Base-by-base conservation (phyloP, 2,329 filamentous ascomycete genomes). In the Arthroderma uncinatum region DNA sequence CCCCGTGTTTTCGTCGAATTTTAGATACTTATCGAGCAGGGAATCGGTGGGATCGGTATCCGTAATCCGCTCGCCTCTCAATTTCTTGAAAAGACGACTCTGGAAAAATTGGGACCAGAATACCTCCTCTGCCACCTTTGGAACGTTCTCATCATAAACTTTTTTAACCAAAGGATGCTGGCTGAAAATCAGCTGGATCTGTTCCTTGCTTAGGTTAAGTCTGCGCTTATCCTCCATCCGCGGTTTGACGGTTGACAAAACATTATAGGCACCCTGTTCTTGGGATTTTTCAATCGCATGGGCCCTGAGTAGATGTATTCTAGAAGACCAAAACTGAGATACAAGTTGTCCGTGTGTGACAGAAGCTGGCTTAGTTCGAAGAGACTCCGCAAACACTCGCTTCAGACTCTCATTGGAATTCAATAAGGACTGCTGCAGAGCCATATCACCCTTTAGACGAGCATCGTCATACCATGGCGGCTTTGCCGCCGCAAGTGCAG, bases 21-120 rank as follows among this genome's bases (percentile, higher is more conserved):
- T 83, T 23, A 95, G 80, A 68, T 95, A 96, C 63, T 86, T 85
- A 71, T 97, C 93, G 60, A 97, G 85, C 7, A 93, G 77, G 16
- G 82, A 78, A 71, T 97, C 90, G 7, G 82, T 81, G 14, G 83
- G 77, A 69, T 96, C 92, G 2, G 79, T 80, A 7, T 92, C 89
- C 0, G 82, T 82, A 47, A 95, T 83, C 55, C 89, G 87, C 72
- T 97, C 90, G 37, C 94, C 93, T 58, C 91, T 88, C 57, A 98
- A 76, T 67, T 90, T 92, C 73, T 95, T 96, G 62, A 90, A 89
- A 7, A 98, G 76, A 57, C 87, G 82, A 70, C 89, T 95, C 60
- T 91, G 82, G 70, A 98, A 97, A 73, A 98, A 98, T 12, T 89
- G 82, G 4, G 87, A 87, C 91, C 92, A 98, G 68, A 98, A 98